A percentile compares a stretch with the other conserved stretches of the same genome.
Conservation (phyloP, 2,329 filamentous ascomycete species). For the Aspergillus vadensis region DNA sequence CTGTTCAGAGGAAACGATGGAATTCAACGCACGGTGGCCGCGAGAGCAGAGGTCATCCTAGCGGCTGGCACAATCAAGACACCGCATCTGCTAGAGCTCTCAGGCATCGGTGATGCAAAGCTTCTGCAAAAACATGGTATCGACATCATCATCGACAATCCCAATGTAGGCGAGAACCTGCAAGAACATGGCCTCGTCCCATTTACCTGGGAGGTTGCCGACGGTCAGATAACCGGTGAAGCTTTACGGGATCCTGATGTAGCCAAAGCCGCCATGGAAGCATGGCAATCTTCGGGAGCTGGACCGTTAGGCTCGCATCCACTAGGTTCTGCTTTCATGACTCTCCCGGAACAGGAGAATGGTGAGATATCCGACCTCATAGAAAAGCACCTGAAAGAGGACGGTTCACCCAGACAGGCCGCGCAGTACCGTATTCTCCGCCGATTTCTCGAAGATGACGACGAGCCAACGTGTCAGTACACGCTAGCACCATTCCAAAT, state of each 20-base stretch:
- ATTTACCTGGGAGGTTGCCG: constrained; percentile 26
- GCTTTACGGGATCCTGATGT: constrained; percentile 24
- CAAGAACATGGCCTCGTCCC: constrained; percentile 48
- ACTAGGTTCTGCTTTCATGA: constrained; percentile 26
- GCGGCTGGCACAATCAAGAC: constrained; percentile 60
- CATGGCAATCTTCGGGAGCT: constrained; percentile 27
- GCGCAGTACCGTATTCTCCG: constrained; percentile 8
- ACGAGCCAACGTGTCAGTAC: constrained; percentile 24
- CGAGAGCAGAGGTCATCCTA: constrained; percentile 57
- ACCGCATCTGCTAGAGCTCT: constrained; percentile 61
- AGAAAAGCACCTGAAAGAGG: background rate
- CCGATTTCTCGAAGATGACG: constrained; percentile 16
- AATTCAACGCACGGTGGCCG: constrained; percentile 28
- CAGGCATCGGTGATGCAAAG: constrained; percentile 57
- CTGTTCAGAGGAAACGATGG: constrained; percentile 25
- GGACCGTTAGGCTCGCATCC: constrained; percentile 29
- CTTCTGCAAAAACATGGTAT: constrained; percentile 48
- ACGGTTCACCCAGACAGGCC: background rate
- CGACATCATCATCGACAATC: constrained; percentile 45
- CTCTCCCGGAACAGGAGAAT: constrained; percentile 14
- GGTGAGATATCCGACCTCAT: constrained; percentile 11
- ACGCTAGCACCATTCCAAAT: constrained; percentile 26
- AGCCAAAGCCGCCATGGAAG: constrained; percentile 23
- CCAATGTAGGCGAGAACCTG: constrained; percentile 53
- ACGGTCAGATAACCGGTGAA: constrained; percentile 28